A percentile compares a stretch with the other conserved stretches of the same genome.
phyloP scores from a whole-genome alignment of 306 rosid genomes.

The Myrica gale region DNA sequence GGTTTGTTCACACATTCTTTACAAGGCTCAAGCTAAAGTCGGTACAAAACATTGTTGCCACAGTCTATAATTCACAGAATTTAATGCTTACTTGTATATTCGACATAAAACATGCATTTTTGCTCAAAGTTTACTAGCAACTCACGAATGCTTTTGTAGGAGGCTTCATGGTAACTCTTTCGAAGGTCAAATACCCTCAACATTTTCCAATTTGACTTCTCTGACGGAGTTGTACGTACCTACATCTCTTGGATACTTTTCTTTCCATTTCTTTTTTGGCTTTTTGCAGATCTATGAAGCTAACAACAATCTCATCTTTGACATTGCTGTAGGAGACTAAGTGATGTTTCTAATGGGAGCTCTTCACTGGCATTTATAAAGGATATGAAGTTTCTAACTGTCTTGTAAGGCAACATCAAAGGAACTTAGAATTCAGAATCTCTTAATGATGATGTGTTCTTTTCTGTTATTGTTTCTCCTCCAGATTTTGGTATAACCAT shows the following conservation, averaged over 20 bases:
- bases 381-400: constrained; percentile 58
- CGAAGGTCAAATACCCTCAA: constrained; percentile 58
- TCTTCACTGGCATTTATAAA: constrained; percentile 60
- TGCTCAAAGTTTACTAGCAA: not conserved
- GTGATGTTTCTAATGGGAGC: constrained; percentile 64
- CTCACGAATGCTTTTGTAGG: constrained; percentile 39
- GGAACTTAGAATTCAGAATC: too few relatives aligned
- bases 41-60: not conserved
- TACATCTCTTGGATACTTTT: constrained; percentile 3
- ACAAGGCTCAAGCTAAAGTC: not conserved
- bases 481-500: constrained; percentile 11
- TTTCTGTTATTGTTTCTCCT: constrained; percentile 6
- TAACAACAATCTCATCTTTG: constrained; percentile 26
- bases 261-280: not conserved
- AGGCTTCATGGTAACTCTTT: constrained; percentile 82
- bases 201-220: constrained; percentile 67
- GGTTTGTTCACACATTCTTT: not conserved
- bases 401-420: constrained; percentile 42
- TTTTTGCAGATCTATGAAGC: constrained; percentile 7
- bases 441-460: not conserved
- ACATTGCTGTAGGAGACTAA: constrained; percentile 48
- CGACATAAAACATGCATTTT: not conserved
- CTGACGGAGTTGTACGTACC: constrained; percentile 62
- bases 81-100: not conserved
- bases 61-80: not conserved